Percentiles rank a stretch among this genome's conserved stretches.
Conservation (phyloP, 805 yeast genomes). For the Sugiyamaella smithiae region DNA sequence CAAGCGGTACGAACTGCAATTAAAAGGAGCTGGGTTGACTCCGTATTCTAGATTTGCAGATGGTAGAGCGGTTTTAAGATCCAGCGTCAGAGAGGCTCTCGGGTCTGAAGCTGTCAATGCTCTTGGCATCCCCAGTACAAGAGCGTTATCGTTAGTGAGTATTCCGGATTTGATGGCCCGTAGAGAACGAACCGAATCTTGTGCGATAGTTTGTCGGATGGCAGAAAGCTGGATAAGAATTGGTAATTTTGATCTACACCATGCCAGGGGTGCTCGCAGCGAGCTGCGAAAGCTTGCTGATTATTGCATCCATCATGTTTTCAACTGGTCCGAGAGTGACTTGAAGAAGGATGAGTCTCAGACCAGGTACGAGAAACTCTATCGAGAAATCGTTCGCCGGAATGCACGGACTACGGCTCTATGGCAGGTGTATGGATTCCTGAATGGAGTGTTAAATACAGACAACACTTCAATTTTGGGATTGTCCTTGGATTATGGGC, state of each 20-base stretch:
- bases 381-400: conserved; percentile 62
- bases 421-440: conserved; percentile 90
- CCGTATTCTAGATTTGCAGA: conserved; percentile 95
- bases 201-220: conserved; percentile 82
- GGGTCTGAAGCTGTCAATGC: conserved; percentile 78
- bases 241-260: conserved; percentile 82
- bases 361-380: conserved; percentile 68
- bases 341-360: background rate
- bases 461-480: conserved; percentile 93
- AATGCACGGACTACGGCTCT: conserved; percentile 76
- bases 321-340: conserved; percentile 28
- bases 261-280: conserved; percentile 65
- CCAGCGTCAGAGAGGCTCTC: conserved; percentile 83
- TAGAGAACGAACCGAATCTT: conserved; percentile 59
- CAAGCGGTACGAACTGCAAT: conserved; percentile 60
- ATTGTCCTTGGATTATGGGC: conserved; percentile 88
- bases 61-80: conserved; percentile 88
- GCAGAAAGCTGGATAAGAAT: conserved; percentile 84
- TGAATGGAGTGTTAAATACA: conserved; percentile 92
- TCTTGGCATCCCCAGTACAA: conserved; percentile 80
- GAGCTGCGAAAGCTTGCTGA: conserved; percentile 66
- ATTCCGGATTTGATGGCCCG: conserved; percentile 80
- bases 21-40: conserved; percentile 90
- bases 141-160: conserved; percentile 71
- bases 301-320: conserved; percentile 65